Evolutionary conservation across 1,284 basidiomycete species (phyloP), one percentile per base, ranked within the genome.

Genomic region (Ustilago lituana): DNA sequence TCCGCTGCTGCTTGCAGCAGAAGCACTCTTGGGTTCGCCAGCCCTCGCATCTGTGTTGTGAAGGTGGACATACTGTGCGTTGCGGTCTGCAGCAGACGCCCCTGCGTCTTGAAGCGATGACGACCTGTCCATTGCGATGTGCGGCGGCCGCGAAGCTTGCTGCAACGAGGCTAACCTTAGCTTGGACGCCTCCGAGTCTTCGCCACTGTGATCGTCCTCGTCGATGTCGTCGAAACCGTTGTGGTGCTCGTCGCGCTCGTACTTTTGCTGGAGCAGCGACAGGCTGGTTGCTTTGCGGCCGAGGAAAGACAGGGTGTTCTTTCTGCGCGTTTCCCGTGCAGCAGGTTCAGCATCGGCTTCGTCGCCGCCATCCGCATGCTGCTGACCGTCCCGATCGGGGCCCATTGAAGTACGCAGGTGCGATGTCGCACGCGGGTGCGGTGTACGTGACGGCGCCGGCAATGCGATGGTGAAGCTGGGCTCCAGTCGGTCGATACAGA

Each of bases 201-300:
- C 52, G 26, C 12, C 60, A 41, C 56, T 54, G 7, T 43, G 51
- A 12, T 66, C 59, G 24, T 62, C 55, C 40, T 68, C 68, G 15
- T 73, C 66, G 26, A 67, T 61, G 17, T 69, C 61, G 20, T 73
- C 69, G 20, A 73, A 73, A 8, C 32, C 57, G n/a, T 43, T 41
- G 10, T 50, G 48, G 12, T 60, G 58, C 43, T 67, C 71, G 26
- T 66, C 66, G 22, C 56, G 56, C 32, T 77, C 76, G 58, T 80
- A 82, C 47, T 70, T 65, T 29, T 80, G 80, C 66, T 73, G 54
- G 51, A 83, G 61, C 40, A 70, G 72, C 14, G 71, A 82, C 17
- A 86, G 71, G 54, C 83, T 85, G 29, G 83, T 83, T 9, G 84
- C 85, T 61, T 85, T 84, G 17, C 85, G 78, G 32, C 84, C 82